These are phyloP conservation scores for Paecilomyces fulvus DNA, from an alignment of 2,329 filamentous ascomycete species.

Conservation along the genomic window DNA sequence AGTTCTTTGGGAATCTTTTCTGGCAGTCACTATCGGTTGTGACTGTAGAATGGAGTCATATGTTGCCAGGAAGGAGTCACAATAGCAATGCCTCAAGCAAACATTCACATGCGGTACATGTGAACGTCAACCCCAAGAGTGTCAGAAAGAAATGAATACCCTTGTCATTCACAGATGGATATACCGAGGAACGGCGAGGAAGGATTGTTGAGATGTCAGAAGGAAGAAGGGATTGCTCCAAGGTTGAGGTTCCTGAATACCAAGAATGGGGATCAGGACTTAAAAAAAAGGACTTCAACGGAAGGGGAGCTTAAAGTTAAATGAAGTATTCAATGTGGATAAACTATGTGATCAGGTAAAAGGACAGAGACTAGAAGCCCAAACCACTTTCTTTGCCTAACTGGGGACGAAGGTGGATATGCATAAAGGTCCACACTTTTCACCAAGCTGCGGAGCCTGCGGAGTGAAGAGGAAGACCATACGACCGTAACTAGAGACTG, in stretches of 20 bases:
- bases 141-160: neutral
- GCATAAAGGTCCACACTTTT: constrained; percentile 18
- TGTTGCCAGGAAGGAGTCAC: neutral
- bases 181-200: neutral
- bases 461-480: constrained; percentile 12
- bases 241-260: constrained; percentile 5
- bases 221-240: constrained; percentile 7
- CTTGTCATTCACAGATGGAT: neutral
- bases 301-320: constrained; percentile 18
- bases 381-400: constrained; percentile 9
- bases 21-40: neutral
- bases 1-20: neutral
- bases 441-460: constrained; percentile 11
- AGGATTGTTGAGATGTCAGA: constrained; percentile 6
- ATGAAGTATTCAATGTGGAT: constrained; percentile 23
- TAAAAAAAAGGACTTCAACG: constrained; percentile 5
- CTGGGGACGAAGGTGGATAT: constrained; percentile 21
- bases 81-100: neutral
- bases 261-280: constrained; percentile 4
- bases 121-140: neutral
- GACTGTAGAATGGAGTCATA: neutral
- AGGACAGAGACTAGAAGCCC: constrained; percentile 19
- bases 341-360: constrained; percentile 27
- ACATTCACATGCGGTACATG: neutral
- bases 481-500: constrained; percentile 15